Evolutionary conservation across 306 rosid species (phyloP).

Genomic region (Acmispon strigosus): DNA sequence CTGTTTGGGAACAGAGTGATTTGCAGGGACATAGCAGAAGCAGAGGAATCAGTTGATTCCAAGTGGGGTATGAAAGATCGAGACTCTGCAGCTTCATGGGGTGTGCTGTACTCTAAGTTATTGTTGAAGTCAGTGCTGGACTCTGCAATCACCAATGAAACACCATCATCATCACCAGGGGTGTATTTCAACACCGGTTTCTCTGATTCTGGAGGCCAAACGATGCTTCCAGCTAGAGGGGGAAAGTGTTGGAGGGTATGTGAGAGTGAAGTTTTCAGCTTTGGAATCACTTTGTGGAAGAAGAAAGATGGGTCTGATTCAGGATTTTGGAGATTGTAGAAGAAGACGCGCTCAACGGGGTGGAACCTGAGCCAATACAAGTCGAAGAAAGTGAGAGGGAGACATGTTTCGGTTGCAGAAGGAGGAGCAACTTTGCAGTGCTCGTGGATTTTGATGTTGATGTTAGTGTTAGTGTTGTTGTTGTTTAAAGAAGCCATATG

Average conservation of each 20-base stretch:
- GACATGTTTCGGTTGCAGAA: background rate
- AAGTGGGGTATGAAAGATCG: constrained; percentile 43
- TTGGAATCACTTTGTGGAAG: constrained; percentile 23
- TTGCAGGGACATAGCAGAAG: constrained; percentile 39
- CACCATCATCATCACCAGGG: constrained; percentile 31
- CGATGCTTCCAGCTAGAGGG: constrained; percentile 37
- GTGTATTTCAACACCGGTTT: constrained; percentile 31
- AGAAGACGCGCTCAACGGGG: constrained; percentile 39
- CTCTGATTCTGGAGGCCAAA: constrained; percentile 32
- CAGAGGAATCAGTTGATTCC: constrained; percentile 1
- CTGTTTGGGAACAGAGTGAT: constrained; percentile 40
- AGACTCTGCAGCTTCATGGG: constrained; percentile 11
- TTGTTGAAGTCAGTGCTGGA: constrained; percentile 26
- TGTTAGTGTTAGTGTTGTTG: too few relatives aligned
- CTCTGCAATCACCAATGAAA: constrained; percentile 42
- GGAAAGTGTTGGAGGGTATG: constrained; percentile 43
- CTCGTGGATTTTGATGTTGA: constrained; percentile 6
- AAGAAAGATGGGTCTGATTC: background rate
- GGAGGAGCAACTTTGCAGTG: background rate
- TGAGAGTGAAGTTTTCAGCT: constrained; percentile 48
- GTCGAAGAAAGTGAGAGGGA: constrained; percentile 33
- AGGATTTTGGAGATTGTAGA: constrained; percentile 18
- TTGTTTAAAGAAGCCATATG: constrained; percentile 10
- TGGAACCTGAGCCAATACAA: constrained; percentile 34
- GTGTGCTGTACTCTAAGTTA: background rate